Evolutionary conservation across 2,329 filamentous ascomycete species (phyloP).

Genomic region (Gaeumannomyces sp.): DNA sequence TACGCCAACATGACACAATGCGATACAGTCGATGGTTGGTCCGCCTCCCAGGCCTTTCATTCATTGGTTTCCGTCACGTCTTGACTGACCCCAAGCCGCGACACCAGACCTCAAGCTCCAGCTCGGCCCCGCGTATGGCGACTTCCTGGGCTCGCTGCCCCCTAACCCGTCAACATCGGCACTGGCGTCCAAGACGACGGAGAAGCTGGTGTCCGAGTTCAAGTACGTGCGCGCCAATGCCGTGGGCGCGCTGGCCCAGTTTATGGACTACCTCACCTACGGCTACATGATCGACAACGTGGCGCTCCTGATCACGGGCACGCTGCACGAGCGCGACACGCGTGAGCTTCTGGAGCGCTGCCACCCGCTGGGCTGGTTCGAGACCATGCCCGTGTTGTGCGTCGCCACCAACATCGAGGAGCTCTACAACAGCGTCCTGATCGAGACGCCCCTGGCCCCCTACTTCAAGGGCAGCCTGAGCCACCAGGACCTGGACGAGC

Average conservation of each 20-base stretch:
- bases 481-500: slow-evolving; percentile 93
- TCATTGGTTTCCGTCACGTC: slow-evolving; percentile 10
- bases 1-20: slow-evolving; percentile 97
- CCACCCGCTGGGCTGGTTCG: slow-evolving; percentile 96
- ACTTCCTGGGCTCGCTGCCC: slow-evolving; percentile 88
- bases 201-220: slow-evolving; percentile 97
- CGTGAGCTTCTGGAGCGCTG: slow-evolving; percentile 91
- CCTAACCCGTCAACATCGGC: slow-evolving; percentile 95
- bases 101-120: slow-evolving; percentile 88
- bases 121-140: slow-evolving; percentile 91
- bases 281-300: slow-evolving; percentile 99
- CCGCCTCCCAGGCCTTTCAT: slow-evolving; percentile 8
- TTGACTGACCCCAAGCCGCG: slow-evolving; percentile 12
- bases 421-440: slow-evolving; percentile 94
- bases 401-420: slow-evolving; percentile 98
- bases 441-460: slow-evolving; percentile 90
- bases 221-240: slow-evolving; percentile 93
- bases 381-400: slow-evolving; percentile 96
- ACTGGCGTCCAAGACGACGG: slow-evolving; percentile 90
- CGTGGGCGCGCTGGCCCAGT: slow-evolving; percentile 82
- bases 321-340: slow-evolving; percentile 93
- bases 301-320: slow-evolving; percentile 93
- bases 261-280: slow-evolving; percentile 98
- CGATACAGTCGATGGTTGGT: slow-evolving; percentile 88
- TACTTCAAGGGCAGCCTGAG: slow-evolving; percentile 97